Evolutionary conservation across 2,329 filamentous ascomycete species (phyloP).

Genomic region (Neurospora sp.): DNA sequence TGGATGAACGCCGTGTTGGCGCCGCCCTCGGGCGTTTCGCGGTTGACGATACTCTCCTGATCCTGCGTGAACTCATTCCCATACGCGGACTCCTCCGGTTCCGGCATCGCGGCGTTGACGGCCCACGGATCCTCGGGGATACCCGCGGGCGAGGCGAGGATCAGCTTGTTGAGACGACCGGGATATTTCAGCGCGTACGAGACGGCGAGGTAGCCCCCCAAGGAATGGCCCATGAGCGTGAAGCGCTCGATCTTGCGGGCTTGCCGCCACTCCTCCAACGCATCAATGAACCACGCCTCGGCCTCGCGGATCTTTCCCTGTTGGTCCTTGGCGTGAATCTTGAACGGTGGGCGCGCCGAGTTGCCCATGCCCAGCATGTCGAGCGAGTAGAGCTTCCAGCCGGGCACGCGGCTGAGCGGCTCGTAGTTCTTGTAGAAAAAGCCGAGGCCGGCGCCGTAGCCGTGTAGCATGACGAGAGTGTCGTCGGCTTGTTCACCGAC

Average conservation of each 20-base stretch:
- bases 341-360: constrained; percentile 74
- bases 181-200: constrained; percentile 97
- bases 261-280: constrained; percentile 89
- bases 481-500: constrained; percentile 70
- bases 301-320: constrained; percentile 77
- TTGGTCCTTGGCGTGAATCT: constrained; percentile 72
- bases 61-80: constrained; percentile 73
- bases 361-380: constrained; percentile 94
- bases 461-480: constrained; percentile 90
- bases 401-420: constrained; percentile 62
- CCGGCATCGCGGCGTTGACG: constrained; percentile 68
- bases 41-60: constrained; percentile 41
- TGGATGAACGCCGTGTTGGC: constrained; percentile 23
- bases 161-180: constrained; percentile 87
- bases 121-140: constrained; percentile 93
- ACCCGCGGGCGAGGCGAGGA: constrained; percentile 87
- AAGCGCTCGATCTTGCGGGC: constrained; percentile 85
- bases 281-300: constrained; percentile 92
- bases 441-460: constrained; percentile 89
- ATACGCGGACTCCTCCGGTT: constrained; percentile 62
- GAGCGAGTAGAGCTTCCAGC: constrained; percentile 88
- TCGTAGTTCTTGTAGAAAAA: constrained; percentile 99
- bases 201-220: constrained; percentile 90
- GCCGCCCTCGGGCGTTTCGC: constrained; percentile 18
- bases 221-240: constrained; percentile 82